Conservation (phyloP, 1,139 yeast species). For the Pneumocystis canis region DNA sequence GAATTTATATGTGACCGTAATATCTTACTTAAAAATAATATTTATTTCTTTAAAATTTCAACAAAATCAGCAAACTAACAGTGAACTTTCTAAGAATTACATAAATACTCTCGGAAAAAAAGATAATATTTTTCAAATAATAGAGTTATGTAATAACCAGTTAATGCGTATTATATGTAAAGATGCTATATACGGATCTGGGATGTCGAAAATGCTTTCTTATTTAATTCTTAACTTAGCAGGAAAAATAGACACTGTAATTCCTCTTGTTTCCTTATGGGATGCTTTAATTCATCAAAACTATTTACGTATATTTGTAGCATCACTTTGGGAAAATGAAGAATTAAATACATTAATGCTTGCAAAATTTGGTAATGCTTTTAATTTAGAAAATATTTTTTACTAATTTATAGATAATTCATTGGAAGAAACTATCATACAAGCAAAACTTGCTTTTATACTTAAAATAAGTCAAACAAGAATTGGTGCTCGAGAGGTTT, state of each 20-base stretch:
- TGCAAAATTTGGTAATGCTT: background rate
- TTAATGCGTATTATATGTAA: background rate
- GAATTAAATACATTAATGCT: background rate
- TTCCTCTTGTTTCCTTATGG: background rate
- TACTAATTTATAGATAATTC: background rate
- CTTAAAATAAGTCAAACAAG: background rate
- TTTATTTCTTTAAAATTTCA: background rate
- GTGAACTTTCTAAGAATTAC: background rate
- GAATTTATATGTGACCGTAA: background rate
- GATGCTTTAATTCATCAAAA: conserved; percentile 1
- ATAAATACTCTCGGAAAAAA: background rate
- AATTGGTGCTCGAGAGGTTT: background rate
- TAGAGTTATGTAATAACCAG: background rate
- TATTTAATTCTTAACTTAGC: background rate
- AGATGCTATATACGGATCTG: background rate
- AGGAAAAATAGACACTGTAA: background rate
- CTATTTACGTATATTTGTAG: background rate
- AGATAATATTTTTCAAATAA: background rate
- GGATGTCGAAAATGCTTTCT: background rate
- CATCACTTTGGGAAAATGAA: background rate
- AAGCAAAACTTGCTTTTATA: background rate
- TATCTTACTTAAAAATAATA: background rate
- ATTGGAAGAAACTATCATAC: background rate
- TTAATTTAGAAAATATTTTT: background rate
- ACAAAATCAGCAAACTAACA: background rate